These are phyloP conservation scores for Lentinus polychrous DNA, from an alignment of 1,284 basidiomycete species.

Conservation along the genomic window DNA sequence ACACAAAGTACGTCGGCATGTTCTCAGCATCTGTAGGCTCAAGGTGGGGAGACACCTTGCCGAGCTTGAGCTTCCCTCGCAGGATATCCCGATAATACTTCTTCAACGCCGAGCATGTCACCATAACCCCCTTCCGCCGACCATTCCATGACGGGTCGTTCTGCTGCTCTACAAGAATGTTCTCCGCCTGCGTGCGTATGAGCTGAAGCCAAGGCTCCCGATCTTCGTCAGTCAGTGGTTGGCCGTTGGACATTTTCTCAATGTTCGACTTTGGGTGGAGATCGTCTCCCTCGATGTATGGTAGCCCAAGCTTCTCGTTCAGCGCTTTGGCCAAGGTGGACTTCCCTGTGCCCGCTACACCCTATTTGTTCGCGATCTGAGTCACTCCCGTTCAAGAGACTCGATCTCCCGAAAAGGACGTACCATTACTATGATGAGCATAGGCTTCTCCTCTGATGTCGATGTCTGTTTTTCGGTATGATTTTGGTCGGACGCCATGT, in stretches of 20 bases:
- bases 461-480: too few species aligned
- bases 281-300: constrained; percentile 89
- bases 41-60: constrained; percentile 15
- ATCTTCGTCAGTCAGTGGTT: constrained; percentile 79
- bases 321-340: constrained; percentile 75
- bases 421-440: constrained; percentile 45
- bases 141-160: background rate
- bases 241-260: constrained; percentile 80
- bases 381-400: background rate
- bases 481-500: too few species aligned
- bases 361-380: constrained; percentile 36
- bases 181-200: constrained; percentile 63
- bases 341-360: constrained; percentile 83
- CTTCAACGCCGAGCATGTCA: constrained; percentile 87
- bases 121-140: constrained; percentile 47
- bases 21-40: constrained; percentile 11
- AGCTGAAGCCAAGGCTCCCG: constrained; percentile 81
- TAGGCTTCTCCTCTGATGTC: constrained; percentile 14
- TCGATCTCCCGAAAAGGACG: constrained; percentile 11
- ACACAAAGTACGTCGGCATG: constrained; percentile 75
- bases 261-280: constrained; percentile 81
- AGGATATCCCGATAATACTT: constrained; percentile 77
- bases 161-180: constrained; percentile 24
- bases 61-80: constrained; percentile 42
- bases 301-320: constrained; percentile 50